These are phyloP conservation scores for Priceomyces castillae DNA, from an alignment of 805 yeast genomes.

Conservation along the genomic window DNA sequence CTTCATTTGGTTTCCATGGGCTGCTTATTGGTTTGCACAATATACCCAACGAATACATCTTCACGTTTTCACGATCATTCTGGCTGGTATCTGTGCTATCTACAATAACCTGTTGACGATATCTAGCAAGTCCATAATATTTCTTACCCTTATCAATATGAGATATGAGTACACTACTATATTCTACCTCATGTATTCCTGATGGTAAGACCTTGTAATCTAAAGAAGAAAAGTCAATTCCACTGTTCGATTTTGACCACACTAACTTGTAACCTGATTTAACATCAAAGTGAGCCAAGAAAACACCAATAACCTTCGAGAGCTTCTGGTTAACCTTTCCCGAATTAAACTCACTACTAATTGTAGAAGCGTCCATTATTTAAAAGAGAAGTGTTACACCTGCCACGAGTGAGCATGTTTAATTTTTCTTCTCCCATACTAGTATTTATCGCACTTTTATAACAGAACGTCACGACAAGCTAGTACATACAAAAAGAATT, in stretches of 20 bases:
- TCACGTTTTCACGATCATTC: conserved; percentile 25
- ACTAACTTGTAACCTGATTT: conserved; percentile 34
- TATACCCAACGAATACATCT: conserved; percentile 40
- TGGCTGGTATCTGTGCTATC: conserved; percentile 2
- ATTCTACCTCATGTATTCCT: conserved; percentile 35
- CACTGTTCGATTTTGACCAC: conserved; percentile 28
- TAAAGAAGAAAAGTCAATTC: conserved; percentile 27
- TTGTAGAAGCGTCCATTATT: conserved; percentile 2
- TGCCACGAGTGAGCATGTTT: not conserved
- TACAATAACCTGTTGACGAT: conserved; percentile 19
- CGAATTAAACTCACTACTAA: not conserved
- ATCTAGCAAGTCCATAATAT: conserved; percentile 37
- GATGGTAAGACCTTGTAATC: conserved; percentile 41
- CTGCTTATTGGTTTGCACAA: conserved; percentile 28
- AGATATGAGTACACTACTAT: conserved; percentile 30
- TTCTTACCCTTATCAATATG: conserved; percentile 21
- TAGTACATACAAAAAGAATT: too few relatives aligned
- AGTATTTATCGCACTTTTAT: not conserved
- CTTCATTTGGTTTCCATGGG: conserved; percentile 37
- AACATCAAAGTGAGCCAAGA: conserved; percentile 36
- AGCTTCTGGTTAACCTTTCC: conserved; percentile 12
- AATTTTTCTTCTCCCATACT: not conserved
- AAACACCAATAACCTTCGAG: conserved; percentile 30
- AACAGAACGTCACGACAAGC: too few relatives aligned
- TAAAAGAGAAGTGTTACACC: not conserved